A percentile compares a stretch with the other conserved stretches of the same genome.
Conservation (phyloP, 139 green algal genomes). For the Nannochloris sp. region DNA sequence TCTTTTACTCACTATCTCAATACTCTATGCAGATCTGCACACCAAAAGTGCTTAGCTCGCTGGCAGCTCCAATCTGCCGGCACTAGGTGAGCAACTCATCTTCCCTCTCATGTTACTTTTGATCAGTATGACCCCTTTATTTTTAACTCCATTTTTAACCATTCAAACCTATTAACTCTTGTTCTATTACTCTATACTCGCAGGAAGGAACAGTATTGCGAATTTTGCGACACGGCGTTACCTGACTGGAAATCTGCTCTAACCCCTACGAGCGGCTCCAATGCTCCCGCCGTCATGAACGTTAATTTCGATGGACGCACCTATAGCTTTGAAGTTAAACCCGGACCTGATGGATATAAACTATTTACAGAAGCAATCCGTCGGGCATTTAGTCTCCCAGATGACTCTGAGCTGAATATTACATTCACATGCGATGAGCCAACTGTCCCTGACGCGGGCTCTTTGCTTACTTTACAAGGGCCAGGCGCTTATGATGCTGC, state of each 20-base stretch:
- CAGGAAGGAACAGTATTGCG: conserved; percentile 77
- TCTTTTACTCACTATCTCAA: too few relatives aligned
- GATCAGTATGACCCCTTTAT: neutral
- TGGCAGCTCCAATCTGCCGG: conserved; percentile 84
- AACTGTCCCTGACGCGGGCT: conserved; percentile 34
- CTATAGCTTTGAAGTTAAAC: conserved; percentile 48
- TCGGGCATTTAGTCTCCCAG: conserved; percentile 66
- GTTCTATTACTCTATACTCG: neutral
- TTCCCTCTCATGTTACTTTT: too few relatives aligned
- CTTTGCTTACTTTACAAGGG: conserved; percentile 75
- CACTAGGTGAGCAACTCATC: conserved; percentile 42
- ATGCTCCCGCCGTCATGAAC: conserved; percentile 81
- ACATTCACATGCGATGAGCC: conserved; percentile 91
- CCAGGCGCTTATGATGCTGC: conserved; percentile 81
- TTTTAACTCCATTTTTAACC: neutral
- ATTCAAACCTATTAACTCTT: neutral
- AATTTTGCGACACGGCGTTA: conserved; percentile 72
- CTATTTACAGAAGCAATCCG: conserved; percentile 78
- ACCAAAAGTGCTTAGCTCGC: conserved; percentile 59
- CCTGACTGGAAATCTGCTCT: conserved; percentile 72
- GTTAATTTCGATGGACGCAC: conserved; percentile 81
- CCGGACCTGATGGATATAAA: conserved; percentile 61
- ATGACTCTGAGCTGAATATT: conserved; percentile 84
- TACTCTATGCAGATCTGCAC: conserved; percentile 25
- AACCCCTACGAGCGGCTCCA: conserved; percentile 44